Evolutionary conservation across 345 rosid species (phyloP), one percentile per base, ranked within the genome.

Genomic region (Geranium rotundifolium): DNA sequence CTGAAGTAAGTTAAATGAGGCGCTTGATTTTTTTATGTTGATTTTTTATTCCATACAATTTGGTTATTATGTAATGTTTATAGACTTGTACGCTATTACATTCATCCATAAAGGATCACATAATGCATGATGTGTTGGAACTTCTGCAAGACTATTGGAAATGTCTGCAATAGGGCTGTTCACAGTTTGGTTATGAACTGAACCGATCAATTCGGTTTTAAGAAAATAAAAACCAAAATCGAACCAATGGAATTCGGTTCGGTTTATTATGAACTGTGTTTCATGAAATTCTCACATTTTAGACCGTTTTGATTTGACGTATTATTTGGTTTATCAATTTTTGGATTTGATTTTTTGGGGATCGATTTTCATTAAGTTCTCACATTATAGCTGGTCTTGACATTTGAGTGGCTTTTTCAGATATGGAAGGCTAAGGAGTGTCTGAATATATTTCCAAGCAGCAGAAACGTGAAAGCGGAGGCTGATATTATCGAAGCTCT

Each of bases 381-480:
- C 27, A 23, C 2, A 23, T 23, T 23, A 0, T 23, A 23, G 2
- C 27, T 23, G 27, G 27, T 23, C 27, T 23, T 23, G 27, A 23
- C 27, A 23, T 23, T 23, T 23, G 27, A 23, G 27, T 23, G 27
- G 27, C 27, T 63, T 60, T 69, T 64, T 68, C 84, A 90, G 99
- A 90, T 93, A 63, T 90, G 96, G 99, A 90, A 78, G 82, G 99
- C 99, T 23, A 93, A 83, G 81, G 99, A 90, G 75, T 93, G 97
- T 76, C 79, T 93, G 58, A 84, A 74, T 75, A 71, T 93, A 69
- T 85, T 86, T 77, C 89, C 95, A 63, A 82, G 71, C 64, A 90
- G 95, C 85, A 85, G 85, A 67, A 76, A 68, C 66, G 86, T 93
- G 67, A 84, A 77, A 81, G 89, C 90, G 18, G 99, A 90, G 82